These are phyloP conservation scores for Pyrenula massariospora DNA, from an alignment of 495 filamentous ascomycete species.

Conservation along the genomic window DNA sequence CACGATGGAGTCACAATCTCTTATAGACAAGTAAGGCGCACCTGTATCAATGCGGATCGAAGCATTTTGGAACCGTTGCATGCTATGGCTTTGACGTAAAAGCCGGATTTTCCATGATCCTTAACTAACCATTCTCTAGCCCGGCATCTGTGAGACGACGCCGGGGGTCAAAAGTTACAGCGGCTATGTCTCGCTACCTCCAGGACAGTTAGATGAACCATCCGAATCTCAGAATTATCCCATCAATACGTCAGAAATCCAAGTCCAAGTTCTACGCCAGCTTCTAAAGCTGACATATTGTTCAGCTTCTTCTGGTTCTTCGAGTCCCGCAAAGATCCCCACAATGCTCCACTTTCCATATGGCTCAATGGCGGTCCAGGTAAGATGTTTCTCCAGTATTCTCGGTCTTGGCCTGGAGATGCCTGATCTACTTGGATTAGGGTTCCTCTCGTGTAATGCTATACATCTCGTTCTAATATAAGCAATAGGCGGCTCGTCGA, in stretches of 20 bases:
- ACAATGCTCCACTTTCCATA: slow-evolving; percentile 34
- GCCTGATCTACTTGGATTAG: too few species aligned
- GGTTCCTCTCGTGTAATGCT: too few species aligned
- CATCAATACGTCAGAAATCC: slow-evolving; percentile 50
- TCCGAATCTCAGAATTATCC: slow-evolving; percentile 42
- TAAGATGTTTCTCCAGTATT: slow-evolving; percentile 21
- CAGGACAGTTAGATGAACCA: slow-evolving; percentile 28
- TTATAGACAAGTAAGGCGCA: slow-evolving; percentile 49
- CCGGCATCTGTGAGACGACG: slow-evolving; percentile 34
- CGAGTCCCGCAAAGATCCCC: slow-evolving; percentile 40
- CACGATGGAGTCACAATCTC: slow-evolving; percentile 49
- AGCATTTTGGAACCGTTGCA: too few species aligned
- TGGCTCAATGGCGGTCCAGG: slow-evolving; percentile 53
- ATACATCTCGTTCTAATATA: too few species aligned
- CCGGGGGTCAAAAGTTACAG: slow-evolving; percentile 37
- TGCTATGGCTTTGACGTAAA: too few species aligned
- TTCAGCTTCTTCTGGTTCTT: slow-evolving; percentile 61
- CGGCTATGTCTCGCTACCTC: slow-evolving; percentile 34
- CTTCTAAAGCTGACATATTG: too few species aligned
- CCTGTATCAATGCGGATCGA: too few species aligned
- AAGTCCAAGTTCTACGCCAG: too few species aligned
- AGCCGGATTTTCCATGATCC: not conserved
- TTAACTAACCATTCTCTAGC: not conserved
- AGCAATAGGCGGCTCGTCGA: slow-evolving; percentile 45
- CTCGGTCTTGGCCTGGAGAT: not conserved